Base-by-base conservation (phyloP, 2,329 filamentous ascomycete species). In the Magnaporthiopsis incrustans region DNA sequence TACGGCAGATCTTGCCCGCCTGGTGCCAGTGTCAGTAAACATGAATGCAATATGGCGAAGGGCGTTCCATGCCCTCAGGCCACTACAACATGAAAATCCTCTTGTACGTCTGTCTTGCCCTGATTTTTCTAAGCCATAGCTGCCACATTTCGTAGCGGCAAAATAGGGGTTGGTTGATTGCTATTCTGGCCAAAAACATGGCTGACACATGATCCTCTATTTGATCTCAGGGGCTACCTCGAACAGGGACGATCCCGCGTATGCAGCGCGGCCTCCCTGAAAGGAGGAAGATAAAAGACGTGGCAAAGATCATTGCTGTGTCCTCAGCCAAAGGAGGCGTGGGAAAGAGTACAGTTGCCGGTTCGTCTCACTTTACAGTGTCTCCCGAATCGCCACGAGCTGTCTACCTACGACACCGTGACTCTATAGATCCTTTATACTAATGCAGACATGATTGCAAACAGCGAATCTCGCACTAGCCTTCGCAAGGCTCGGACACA, bases 291-390 rank as follows among this genome's bases (percentile, higher is more conserved):
- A 96, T 99, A 69, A 84, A 85, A 32, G 87, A 93, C 73, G 94
- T 99, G 30, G 85, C 87, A 68, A 97, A 96, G 74, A 87, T 97
- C n/a, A 86, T 99, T 65, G 92, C 93, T n/a, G 91, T 99, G 18
- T 97, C 92, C 4, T 98, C 93, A 1, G 95, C 95, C 18, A 99
- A 99, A 73, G 95, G 95, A 2, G 95, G 95, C n/a, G 95, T 99
- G 0, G 95, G 95, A 1, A 99, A 99, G 74, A 97, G 92, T 69
- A 99, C 95, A 10, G 87, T 98, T 59, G 89, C 94, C 65, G 89
- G 91, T 91, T 71, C 63, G 77, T 75, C 57, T 14, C 22, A 7
- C 56, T 22, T n/a, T 18, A 1, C n/a, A 3, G 44, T 25, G 44
- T 53, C 44, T 11, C 18, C 8, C 18, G 11, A 25, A 25, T 18